phyloP scores from a whole-genome alignment of 2,329 filamentous ascomycete species.

The Achaetomium macrosporum region DNA sequence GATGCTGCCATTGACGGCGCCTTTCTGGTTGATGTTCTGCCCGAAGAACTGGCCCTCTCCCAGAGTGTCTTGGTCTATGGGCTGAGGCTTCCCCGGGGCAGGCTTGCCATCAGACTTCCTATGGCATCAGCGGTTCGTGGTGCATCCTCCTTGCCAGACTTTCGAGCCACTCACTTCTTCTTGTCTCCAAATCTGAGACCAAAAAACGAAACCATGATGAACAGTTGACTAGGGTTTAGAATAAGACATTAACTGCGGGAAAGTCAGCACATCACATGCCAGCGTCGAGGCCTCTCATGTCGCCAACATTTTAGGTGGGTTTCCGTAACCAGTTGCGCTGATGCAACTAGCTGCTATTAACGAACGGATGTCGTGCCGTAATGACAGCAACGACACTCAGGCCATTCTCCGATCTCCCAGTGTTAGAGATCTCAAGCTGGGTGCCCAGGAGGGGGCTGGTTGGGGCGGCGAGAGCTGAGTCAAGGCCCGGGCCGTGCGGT shows the following conservation, averaged over 20 bases:
- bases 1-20: conserved; percentile 28
- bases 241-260: conserved; percentile 18
- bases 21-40: conserved; percentile 31
- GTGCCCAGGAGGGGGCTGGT: too few species aligned
- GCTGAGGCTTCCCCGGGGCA: conserved; percentile 19
- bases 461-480: neutral
- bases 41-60: conserved; percentile 35
- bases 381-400: neutral
- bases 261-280: conserved; percentile 1
- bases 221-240: conserved; percentile 13
- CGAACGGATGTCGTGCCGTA: neutral
- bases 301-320: neutral
- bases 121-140: conserved; percentile 19
- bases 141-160: neutral
- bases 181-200: conserved; percentile 52
- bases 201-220: conserved; percentile 53
- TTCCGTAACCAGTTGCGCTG: neutral
- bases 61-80: conserved; percentile 30
- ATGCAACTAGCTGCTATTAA: neutral
- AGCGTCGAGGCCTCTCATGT: neutral
- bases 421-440: too few species aligned
- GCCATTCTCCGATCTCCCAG: too few species aligned
- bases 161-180: conserved; percentile 44
- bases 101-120: conserved; percentile 27
- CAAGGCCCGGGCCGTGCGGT: neutral